Conservation (phyloP, 2,329 filamentous ascomycete species). For the Diaporthe sp. region DNA sequence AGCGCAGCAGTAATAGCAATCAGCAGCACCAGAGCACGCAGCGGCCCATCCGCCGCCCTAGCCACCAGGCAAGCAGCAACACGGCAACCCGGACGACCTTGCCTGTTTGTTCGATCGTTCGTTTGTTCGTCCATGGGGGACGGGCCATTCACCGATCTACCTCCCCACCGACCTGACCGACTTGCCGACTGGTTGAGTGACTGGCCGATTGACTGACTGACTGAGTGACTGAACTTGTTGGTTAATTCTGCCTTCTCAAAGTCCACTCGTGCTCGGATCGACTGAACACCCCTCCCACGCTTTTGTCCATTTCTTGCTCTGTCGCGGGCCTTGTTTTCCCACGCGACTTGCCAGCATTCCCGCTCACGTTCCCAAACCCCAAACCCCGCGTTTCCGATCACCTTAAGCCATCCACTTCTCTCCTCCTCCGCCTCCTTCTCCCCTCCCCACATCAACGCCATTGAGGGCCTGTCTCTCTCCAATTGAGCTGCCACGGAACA, state of each 20-base stretch:
- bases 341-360: conserved; percentile 19
- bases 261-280: conserved; percentile 4
- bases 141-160: not conserved
- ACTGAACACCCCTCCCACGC: not conserved
- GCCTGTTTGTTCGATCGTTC: not conserved
- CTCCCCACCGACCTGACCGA: not conserved
- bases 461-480: conserved; percentile 31
- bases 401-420: conserved; percentile 5
- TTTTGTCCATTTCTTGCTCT: conserved; percentile 22
- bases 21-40: not conserved
- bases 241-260: conserved; percentile 6
- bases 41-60: conserved; percentile 6
- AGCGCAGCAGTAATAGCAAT: not conserved
- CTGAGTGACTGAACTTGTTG: not conserved
- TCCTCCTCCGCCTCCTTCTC: conserved; percentile 8
- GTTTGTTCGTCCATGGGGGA: not conserved
- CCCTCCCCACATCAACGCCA: conserved; percentile 26
- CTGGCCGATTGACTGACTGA: not conserved
- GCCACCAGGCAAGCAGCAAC: not conserved
- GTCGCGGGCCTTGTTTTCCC: conserved; percentile 9
- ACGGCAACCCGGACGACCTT: not conserved
- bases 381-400: conserved; percentile 25
- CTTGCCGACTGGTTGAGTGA: conserved; percentile 1
- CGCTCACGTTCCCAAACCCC: conserved; percentile 7
- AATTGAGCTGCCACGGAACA: conserved; percentile 23